Evolutionary conservation across 2,329 filamentous ascomycete genomes (phyloP).

Genomic region (Aspergillus brunneoviolaceus): DNA sequence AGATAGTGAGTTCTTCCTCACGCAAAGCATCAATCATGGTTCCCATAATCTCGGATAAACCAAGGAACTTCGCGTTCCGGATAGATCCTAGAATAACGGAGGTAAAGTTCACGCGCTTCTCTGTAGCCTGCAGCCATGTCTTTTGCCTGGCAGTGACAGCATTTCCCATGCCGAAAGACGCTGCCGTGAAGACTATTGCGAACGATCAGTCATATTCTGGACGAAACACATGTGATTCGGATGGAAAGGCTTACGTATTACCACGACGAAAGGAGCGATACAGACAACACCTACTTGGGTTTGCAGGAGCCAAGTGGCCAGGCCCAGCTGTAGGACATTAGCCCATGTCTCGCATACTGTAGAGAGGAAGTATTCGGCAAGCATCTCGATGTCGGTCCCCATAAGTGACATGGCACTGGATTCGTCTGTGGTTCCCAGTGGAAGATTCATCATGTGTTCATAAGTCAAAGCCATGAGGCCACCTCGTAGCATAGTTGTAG

Average conservation of each 20-base stretch:
- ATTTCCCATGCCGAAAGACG: conserved; percentile 7
- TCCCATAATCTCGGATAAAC: conserved; percentile 26
- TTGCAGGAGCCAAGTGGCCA: conserved; percentile 35
- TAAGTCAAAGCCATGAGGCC: conserved; percentile 22
- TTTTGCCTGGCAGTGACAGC: conserved; percentile 29
- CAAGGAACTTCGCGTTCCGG: conserved; percentile 45
- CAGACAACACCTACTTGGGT: conserved; percentile 34
- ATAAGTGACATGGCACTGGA: conserved; percentile 25
- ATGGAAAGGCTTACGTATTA: too few relatives aligned
- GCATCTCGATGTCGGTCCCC: conserved; percentile 24
- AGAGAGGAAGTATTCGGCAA: conserved; percentile 22
- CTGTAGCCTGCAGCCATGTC: conserved; percentile 44
- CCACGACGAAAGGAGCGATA: background rate
- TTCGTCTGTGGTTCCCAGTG: conserved; percentile 20
- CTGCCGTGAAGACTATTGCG: too few relatives aligned
- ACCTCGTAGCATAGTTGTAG: conserved; percentile 21
- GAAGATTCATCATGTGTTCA: conserved; percentile 21
- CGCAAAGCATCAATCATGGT: conserved; percentile 24
- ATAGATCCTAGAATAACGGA: conserved; percentile 42
- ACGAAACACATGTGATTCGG: too few relatives aligned
- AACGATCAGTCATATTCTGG: too few relatives aligned
- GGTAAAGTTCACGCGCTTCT: conserved; percentile 45
- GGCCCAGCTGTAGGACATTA: conserved; percentile 34
- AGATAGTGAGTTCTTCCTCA: conserved; percentile 23
- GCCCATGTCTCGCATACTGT: conserved; percentile 34